These are phyloP conservation scores for Hordeum vulgare DNA, from an alignment of 176 grass and related monocot species.

Conservation along the genomic window DNA sequence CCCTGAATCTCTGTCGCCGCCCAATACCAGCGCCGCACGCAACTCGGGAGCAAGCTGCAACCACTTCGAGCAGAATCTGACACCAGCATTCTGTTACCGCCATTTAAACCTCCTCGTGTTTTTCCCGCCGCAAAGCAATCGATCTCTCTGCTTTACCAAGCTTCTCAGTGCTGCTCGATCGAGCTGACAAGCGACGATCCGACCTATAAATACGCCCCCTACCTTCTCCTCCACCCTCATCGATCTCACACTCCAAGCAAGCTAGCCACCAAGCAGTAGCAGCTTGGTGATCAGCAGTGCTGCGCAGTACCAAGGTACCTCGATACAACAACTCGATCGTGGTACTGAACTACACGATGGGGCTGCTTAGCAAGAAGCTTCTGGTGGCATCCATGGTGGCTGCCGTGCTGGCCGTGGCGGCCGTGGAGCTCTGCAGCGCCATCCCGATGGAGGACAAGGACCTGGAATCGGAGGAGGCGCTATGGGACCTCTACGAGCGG, in stretches of 20 bases:
- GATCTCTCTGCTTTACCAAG: too few relatives aligned
- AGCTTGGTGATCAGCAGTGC: too few relatives aligned
- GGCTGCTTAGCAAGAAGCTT: not conserved
- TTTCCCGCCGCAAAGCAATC: constrained; percentile 39
- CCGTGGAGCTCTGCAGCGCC: constrained; percentile 23
- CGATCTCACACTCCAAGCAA: not conserved
- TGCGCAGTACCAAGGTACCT: not conserved
- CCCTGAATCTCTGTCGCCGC: constrained; percentile 26
- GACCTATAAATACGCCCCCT: constrained; percentile 30
- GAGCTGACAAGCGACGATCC: not conserved
- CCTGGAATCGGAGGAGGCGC: constrained; percentile 48
- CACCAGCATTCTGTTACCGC: constrained; percentile 43
- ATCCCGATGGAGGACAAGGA: constrained; percentile 57
- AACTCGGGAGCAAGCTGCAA: constrained; percentile 22
- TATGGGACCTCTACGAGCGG: constrained; percentile 72
- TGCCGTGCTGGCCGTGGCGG: not conserved
- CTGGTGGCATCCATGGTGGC: constrained; percentile 11
- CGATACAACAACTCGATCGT: too few relatives aligned
- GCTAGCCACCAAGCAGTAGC: not conserved
- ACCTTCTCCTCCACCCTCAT: constrained; percentile 9
- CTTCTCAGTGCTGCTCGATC: too few relatives aligned
- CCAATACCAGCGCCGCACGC: not conserved
- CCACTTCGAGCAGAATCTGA: constrained; percentile 24
- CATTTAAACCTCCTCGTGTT: constrained; percentile 16
- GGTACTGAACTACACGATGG: constrained; percentile 26